Percentiles rank a stretch among this genome's conserved stretches.
phyloP scores from a whole-genome alignment of 306 rosid species.

The Inga leiocalycina region DNA sequence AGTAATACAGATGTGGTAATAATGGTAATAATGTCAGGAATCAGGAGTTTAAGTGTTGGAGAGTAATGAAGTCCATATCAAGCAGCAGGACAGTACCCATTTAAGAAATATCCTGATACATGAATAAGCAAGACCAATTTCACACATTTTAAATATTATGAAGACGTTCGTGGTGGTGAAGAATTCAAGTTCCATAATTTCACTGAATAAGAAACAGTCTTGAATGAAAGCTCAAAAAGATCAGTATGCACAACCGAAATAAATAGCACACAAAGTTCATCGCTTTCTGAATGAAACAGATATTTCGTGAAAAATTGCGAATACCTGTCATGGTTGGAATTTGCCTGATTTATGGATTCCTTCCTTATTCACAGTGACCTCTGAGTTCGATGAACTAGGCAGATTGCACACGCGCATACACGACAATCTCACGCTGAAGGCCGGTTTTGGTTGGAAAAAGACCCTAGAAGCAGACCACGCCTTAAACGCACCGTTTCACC shows the following conservation, averaged over 20 bases:
- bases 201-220: neutral
- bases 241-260: constrained; percentile 7
- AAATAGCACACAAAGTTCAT: neutral
- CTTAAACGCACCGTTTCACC: constrained; percentile 14
- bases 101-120: neutral
- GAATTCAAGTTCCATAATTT: neutral
- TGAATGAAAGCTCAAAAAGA: neutral
- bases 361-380: constrained; percentile 20
- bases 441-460: neutral
- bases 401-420: neutral
- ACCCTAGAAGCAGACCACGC: constrained; percentile 5
- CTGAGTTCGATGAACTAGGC: constrained; percentile 14
- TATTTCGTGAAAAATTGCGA: neutral
- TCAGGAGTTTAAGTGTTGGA: constrained; percentile 13
- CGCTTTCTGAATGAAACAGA: neutral
- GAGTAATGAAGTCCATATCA: neutral
- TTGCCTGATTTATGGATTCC: constrained; percentile 7
- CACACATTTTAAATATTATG: neutral
- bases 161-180: neutral
- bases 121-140: neutral
- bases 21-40: too few relatives aligned
- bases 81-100: neutral
- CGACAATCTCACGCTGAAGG: neutral
- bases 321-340: constrained; percentile 70
- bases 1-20: neutral